Conservation (phyloP, 352 stramenopile genomes). For the Globisporangium uncinulatum region DNA sequence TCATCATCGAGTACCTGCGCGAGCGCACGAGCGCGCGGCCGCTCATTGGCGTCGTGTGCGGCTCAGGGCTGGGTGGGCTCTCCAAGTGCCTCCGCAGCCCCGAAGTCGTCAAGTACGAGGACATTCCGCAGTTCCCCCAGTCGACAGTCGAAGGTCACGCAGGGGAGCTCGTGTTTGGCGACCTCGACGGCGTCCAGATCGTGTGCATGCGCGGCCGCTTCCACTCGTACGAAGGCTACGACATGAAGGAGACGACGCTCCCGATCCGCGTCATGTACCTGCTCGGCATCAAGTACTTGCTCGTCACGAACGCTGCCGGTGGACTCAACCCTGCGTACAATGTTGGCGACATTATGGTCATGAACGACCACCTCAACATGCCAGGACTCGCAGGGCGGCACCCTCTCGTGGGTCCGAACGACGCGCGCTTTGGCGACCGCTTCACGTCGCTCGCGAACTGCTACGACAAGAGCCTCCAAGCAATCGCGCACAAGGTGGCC, state of each 20-base stretch:
- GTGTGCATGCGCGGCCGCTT: slow-evolving; percentile 96
- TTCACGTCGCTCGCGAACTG: slow-evolving; percentile 95
- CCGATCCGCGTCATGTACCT: slow-evolving; percentile 95
- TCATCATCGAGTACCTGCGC: slow-evolving; percentile 72
- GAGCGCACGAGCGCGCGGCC: slow-evolving; percentile 42
- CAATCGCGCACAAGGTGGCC: slow-evolving; percentile 75
- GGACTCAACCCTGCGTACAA: slow-evolving; percentile 92
- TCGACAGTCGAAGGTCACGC: slow-evolving; percentile 93
- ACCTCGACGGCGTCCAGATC: slow-evolving; percentile 72
- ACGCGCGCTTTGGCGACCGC: slow-evolving; percentile 90
- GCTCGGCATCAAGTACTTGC: slow-evolving; percentile 92
- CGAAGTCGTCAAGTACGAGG: slow-evolving; percentile 89
- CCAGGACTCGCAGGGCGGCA: slow-evolving; percentile 91
- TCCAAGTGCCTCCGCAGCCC: slow-evolving; percentile 86
- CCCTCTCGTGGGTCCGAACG: slow-evolving; percentile 93
- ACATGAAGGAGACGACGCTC: slow-evolving; percentile 92
- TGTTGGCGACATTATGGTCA: slow-evolving; percentile 96
- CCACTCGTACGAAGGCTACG: slow-evolving; percentile 97
- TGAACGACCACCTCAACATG: slow-evolving; percentile 96
- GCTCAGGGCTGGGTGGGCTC: slow-evolving; percentile 91
- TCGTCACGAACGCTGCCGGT: slow-evolving; percentile 97
- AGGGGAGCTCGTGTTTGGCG: slow-evolving; percentile 95
- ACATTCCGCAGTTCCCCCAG: slow-evolving; percentile 92
- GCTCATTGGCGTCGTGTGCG: slow-evolving; percentile 90
- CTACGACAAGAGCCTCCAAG: slow-evolving; percentile 89